Base-by-base conservation (phyloP, 257 asterid species). In the Fraxinus pennsylvanica region DNA sequence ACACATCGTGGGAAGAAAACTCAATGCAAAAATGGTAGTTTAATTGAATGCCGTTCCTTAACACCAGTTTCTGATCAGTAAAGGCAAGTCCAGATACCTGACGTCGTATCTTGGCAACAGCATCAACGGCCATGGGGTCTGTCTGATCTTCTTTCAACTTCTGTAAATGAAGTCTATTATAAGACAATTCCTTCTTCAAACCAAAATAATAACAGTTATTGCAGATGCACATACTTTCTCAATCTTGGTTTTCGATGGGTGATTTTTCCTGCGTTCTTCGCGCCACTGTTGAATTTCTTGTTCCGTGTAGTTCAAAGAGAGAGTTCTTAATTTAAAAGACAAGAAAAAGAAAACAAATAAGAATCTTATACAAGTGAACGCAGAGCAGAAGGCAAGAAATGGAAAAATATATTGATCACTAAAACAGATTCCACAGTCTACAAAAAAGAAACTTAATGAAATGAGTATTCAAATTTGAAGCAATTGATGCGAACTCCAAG, bases 221-320 rank as follows among this genome's bases (percentile, higher is more conserved):
- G 47, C 74, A 30, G 70, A 65, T 63, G n/a, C 54, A 76, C 81
- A 50, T 78, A 93, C 99, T 95, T 89, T 92, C 77, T 90, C 91
- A 33, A 73, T 50, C 81, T 93, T 90, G 80, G 82, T 79, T 82
- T 84, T 89, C 41, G 96, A 87, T 77, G 99, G 99, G 82, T 84
- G 84, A 82, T 92, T 84, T 81, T 89, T 95, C 80, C 77, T 88
- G 52, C 98, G 92, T 72, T 82, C 88, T 84, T 87, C 97, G 57
- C 96, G 96, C 99, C 99, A 95, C 81, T 83, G 91, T 80, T 72
- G 89, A 80, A 95, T 88, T 90, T 95, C 99, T 89, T 93, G 86
- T 52, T 86, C 92, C 32, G 99, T 85, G 82, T 95, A 95, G 81
- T 78, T 86, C 84, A 90, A 61, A 27, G 74, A 7, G 50, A 88